Conservation (phyloP, 2,329 filamentous ascomycete species). For the Colletotrichum shisoi region DNA sequence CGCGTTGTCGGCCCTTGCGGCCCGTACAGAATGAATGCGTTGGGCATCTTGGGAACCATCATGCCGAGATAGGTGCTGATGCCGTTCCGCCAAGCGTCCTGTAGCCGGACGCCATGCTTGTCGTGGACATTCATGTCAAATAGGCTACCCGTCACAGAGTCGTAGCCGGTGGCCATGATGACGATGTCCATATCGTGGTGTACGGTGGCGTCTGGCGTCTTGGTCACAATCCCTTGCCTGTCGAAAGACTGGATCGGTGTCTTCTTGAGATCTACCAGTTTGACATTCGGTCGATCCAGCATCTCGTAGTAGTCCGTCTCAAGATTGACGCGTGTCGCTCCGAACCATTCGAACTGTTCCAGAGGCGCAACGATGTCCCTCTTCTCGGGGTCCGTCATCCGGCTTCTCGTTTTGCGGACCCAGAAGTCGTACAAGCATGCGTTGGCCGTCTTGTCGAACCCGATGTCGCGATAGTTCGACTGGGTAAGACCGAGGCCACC, state of each 20-base stretch:
- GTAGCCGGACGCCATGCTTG: conserved; percentile 34
- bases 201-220: not conserved
- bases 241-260: conserved; percentile 23
- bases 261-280: conserved; percentile 27
- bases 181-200: conserved; percentile 30
- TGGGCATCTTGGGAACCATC: conserved; percentile 40
- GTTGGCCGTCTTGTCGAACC: conserved; percentile 22
- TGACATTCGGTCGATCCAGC: conserved; percentile 34
- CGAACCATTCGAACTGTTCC: conserved; percentile 25
- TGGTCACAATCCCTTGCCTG: conserved; percentile 16
- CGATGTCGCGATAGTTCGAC: conserved; percentile 48
- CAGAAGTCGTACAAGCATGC: conserved; percentile 30
- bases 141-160: conserved; percentile 41
- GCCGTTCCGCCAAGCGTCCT: conserved; percentile 38
- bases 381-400: conserved; percentile 30
- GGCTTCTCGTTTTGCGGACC: conserved; percentile 19
- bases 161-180: conserved; percentile 42
- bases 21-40: conserved; percentile 42
- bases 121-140: conserved; percentile 41
- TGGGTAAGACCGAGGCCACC: conserved; percentile 59
- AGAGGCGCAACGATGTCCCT: conserved; percentile 31
- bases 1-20: conserved; percentile 41
- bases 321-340: conserved; percentile 10
- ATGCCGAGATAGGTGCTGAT: conserved; percentile 42
- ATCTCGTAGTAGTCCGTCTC: conserved; percentile 36